Evolutionary conservation across 129 eudicot genomes (phyloP).

Genomic region (Flaveria ramosissima): DNA sequence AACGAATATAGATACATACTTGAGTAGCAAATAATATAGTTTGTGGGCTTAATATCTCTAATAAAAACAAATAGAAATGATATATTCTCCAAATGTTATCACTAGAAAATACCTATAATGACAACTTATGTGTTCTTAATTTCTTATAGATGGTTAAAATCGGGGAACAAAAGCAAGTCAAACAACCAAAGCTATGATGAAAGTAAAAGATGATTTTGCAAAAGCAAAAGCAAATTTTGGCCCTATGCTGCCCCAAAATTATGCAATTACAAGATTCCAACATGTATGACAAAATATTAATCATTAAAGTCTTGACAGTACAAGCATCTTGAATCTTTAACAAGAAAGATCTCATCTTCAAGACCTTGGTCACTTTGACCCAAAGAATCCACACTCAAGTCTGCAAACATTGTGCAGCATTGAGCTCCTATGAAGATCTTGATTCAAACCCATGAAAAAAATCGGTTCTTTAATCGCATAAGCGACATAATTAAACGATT

Average conservation of each 20-base stretch:
- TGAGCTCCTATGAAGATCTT: background rate
- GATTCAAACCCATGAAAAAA: constrained; percentile 17
- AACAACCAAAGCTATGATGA: constrained; percentile 36
- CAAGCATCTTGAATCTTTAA: constrained; percentile 38
- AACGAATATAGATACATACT: no score
- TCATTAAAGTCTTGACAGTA: constrained; percentile 22
- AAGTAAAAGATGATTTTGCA: constrained; percentile 37
- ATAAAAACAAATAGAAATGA: background rate
- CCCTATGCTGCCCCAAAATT: constrained; percentile 27
- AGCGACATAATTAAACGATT: background rate
- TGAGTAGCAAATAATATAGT: background rate
- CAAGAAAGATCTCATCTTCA: constrained; percentile 25
- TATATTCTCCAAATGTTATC: background rate
- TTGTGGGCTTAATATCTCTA: background rate
- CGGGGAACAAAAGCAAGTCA: constrained; percentile 29
- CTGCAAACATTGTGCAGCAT: background rate
- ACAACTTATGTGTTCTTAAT: background rate
- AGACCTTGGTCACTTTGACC: constrained; percentile 31
- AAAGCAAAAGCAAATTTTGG: constrained; percentile 44
- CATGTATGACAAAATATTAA: constrained; percentile 22
- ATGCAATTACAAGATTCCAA: constrained; percentile 36
- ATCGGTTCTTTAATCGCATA: background rate
- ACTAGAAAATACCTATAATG: background rate
- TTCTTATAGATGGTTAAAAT: constrained; percentile 1
- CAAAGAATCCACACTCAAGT: constrained; percentile 4